Evolutionary conservation across 129 eudicot species (phyloP), one percentile per base, ranked within the genome.

Genomic region (Sambucus nigra): DNA sequence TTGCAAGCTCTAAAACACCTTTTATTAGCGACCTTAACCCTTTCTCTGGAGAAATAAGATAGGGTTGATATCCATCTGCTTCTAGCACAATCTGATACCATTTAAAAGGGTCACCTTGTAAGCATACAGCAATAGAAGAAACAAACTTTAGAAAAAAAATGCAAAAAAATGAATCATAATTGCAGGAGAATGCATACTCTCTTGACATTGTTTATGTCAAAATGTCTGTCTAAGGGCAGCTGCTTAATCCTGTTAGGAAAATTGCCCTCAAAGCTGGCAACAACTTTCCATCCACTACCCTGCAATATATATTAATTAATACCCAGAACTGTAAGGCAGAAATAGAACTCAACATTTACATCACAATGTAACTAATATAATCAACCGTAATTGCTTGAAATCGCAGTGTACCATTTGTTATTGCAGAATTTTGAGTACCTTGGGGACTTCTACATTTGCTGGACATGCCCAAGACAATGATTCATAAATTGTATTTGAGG

Each of bases 21-120:
- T 82, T 92, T 61, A 92, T 86, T 41, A 92, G 73, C 31, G 99
- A 92, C 39, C 99, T 76, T 61, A 92, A 76, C 18, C 99, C 99
- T 70, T 92, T 92, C 70, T 92, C 99, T 7, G 99, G 99, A 56
- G 99, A 92, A 38, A 92, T 92, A 41, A 92, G 96, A 65, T 92
- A 92, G 62, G 99, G 99, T 52, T 92, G 99, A 78, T 92, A 92
- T 70, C 99, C 99, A 73, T 92, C 99, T 62, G 99, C 99, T 77
- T 92, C 99, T 19, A 92, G 80, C 50, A 92, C 99, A 68, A 92
- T 74, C 99, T 92, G 91, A 54, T 26, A 55, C 57, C 58, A 70
- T 22, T 51, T 53, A 63, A 55, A 64, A 24, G 33, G 53, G 51
- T 59, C 73, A 77, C 38, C 32, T 28, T 14, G 5, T 12, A 51